These are phyloP conservation scores for Eimeria maxima DNA, from an alignment of 169 alveolate genomes.

Conservation along the genomic window DNA sequence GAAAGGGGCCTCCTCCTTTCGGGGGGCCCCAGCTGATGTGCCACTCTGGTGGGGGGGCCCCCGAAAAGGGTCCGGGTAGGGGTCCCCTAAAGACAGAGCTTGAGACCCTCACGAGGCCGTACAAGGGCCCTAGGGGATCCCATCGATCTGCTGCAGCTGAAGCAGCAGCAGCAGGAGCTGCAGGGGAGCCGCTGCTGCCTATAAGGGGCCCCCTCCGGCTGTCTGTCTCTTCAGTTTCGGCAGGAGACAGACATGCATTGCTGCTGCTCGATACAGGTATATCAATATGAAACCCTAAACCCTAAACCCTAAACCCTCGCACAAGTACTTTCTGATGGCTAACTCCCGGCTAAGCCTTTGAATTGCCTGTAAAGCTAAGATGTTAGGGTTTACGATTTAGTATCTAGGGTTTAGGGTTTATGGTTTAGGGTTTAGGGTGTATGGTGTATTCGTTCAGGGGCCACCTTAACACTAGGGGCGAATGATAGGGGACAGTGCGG, in stretches of 20 bases:
- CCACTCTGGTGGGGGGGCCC: not conserved
- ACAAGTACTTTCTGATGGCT: not conserved
- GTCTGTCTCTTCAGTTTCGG: constrained; percentile 1
- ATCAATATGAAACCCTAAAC: not conserved
- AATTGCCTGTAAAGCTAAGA: not conserved
- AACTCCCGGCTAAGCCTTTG: not conserved
- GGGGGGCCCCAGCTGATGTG: constrained; percentile 32
- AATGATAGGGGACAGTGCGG: constrained; percentile 12
- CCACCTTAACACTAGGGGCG: not conserved
- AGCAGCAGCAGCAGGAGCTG: not conserved
- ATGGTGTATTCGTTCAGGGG: not conserved
- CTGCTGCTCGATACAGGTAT: not conserved
- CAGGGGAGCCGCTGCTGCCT: not conserved
- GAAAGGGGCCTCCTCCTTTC: not conserved
- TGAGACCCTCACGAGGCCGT: not conserved
- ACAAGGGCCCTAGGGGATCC: not conserved
- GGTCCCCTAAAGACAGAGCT: not conserved
- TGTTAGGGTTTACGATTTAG: not conserved
- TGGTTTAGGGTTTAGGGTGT: not conserved
- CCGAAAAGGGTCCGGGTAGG: not conserved
- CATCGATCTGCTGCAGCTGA: not conserved
- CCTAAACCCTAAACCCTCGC: not conserved
- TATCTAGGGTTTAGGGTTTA: not conserved
- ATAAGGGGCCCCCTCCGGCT: constrained; percentile 7
- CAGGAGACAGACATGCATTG: not conserved